These are phyloP conservation scores for Brasilioporus rufonigricans DNA, from an alignment of 768 basidiomycete genomes.

Conservation along the genomic window DNA sequence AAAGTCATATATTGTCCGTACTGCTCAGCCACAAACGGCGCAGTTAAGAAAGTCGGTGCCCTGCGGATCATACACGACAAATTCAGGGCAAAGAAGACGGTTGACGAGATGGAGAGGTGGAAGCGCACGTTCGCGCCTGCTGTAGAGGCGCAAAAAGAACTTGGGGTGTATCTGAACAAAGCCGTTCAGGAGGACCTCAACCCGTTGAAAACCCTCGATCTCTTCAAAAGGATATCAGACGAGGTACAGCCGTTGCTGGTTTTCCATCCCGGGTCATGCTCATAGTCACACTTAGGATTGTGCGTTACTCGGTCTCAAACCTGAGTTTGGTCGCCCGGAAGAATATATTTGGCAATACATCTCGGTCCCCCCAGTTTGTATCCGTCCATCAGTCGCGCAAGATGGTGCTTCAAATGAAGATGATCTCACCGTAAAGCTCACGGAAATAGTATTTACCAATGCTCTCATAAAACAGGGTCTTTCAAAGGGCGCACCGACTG, in stretches of 20 bases:
- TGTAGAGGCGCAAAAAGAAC: constrained; percentile 82
- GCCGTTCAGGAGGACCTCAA: constrained; percentile 92
- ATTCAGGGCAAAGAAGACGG: constrained; percentile 91
- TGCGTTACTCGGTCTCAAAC: constrained; percentile 89
- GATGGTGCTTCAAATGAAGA: constrained; percentile 99
- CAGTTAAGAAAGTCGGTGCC: constrained; percentile 93
- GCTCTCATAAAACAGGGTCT: constrained; percentile 89
- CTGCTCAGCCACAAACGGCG: constrained; percentile 90
- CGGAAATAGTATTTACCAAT: constrained; percentile 95
- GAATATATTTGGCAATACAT: constrained; percentile 99
- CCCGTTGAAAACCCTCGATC: constrained; percentile 86
- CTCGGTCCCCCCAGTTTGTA: constrained; percentile 96
- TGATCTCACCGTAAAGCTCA: constrained; percentile 94
- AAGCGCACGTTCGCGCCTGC: constrained; percentile 79
- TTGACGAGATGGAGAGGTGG: constrained; percentile 85
- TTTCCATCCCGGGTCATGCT: not conserved
- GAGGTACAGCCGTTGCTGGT: constrained; percentile 51
- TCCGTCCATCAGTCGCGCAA: constrained; percentile 94
- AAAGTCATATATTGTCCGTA: constrained; percentile 92
- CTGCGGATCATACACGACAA: constrained; percentile 98
- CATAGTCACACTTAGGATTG: constrained; percentile 64
- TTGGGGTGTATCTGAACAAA: constrained; percentile 81
- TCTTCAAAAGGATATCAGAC: constrained; percentile 89
- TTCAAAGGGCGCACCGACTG: constrained; percentile 81
- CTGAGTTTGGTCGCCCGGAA: constrained; percentile 88